Evolutionary conservation across 2,329 filamentous ascomycete species (phyloP).

Genomic region (Sphaerostilbella broomeana): DNA sequence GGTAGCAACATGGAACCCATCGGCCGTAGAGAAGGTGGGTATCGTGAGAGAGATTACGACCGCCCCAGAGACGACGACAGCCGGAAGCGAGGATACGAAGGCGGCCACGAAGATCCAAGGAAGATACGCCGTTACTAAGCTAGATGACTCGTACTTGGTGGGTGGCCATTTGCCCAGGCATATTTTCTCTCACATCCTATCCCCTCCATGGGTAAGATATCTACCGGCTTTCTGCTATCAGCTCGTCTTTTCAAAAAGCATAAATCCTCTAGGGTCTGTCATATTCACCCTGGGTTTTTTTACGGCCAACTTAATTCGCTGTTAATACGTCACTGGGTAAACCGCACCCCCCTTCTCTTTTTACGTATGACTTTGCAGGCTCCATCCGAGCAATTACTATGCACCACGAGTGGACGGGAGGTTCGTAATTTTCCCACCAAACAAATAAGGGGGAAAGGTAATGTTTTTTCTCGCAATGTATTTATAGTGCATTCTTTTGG

Average conservation of each 20-base stretch:
- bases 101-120: slow-evolving; percentile 70
- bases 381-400: too few species aligned
- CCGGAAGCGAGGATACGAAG: slow-evolving; percentile 68
- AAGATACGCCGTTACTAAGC: slow-evolving; percentile 58
- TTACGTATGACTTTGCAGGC: neutral
- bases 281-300: neutral
- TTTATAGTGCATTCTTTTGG: slow-evolving; percentile 13
- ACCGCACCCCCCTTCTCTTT: neutral
- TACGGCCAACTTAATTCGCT: neutral
- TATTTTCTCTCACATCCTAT: slow-evolving; percentile 7
- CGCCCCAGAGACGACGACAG: slow-evolving; percentile 51
- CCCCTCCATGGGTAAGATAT: slow-evolving; percentile 11
- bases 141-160: slow-evolving; percentile 3
- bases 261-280: slow-evolving; percentile 2
- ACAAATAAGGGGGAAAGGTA: slow-evolving; percentile 9
- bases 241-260: slow-evolving; percentile 2
- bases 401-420: slow-evolving; percentile 6
- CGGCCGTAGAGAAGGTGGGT: slow-evolving; percentile 57
- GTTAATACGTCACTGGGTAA: slow-evolving; percentile 7
- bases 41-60: slow-evolving; percentile 45
- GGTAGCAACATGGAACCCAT: slow-evolving; percentile 83
- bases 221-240: slow-evolving; percentile 4
- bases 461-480: slow-evolving; percentile 20
- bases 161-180: slow-evolving; percentile 9
- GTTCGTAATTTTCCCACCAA: too few species aligned